Percentiles rank a stretch among this genome's conserved stretches.
phyloP scores from a whole-genome alignment of 352 stramenopile species.

The Globisporangium spinosum region DNA sequence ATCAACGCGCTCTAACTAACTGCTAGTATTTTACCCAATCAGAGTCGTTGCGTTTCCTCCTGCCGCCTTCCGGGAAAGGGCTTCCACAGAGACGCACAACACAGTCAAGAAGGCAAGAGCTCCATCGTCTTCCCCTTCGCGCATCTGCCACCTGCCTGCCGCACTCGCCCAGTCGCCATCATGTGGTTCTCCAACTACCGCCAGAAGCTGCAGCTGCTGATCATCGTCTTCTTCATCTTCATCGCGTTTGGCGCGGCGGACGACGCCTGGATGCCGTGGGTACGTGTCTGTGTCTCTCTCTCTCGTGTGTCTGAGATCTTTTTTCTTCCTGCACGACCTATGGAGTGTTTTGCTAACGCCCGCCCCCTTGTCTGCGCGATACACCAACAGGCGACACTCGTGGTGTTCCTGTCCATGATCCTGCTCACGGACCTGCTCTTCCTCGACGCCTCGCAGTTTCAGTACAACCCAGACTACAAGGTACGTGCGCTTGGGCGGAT shows the following conservation, averaged over 20 bases:
- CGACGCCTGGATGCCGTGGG: constrained; percentile 79
- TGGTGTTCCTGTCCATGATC: constrained; percentile 74
- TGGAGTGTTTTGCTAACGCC: background rate
- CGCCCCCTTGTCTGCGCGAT: background rate
- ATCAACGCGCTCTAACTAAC: background rate
- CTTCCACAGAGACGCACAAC: constrained; percentile 3
- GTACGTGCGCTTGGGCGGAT: constrained; percentile 21
- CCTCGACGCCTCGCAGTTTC: constrained; percentile 67
- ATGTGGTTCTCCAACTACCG: constrained; percentile 78
- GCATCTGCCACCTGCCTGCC: background rate
- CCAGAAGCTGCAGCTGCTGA: constrained; percentile 74
- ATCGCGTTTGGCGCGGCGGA: constrained; percentile 71
- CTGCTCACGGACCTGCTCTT: constrained; percentile 73
- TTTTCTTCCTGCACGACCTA: background rate
- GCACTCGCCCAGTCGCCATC: constrained; percentile 12
- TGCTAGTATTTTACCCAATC: background rate
- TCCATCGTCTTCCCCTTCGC: background rate
- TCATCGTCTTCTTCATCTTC: constrained; percentile 84
- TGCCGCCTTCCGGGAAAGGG: background rate
- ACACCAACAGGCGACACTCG: constrained; percentile 49
- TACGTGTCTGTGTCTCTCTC: constrained; percentile 27
- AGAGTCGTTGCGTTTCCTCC: background rate
- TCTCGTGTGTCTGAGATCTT: constrained; percentile 1
- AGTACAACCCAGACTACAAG: constrained; percentile 86
- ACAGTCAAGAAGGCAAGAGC: background rate